Percentiles rank a stretch among this genome's conserved stretches.
Evolutionary conservation across 306 rosid genomes (phyloP).

Genomic region (Rosa rugosa): DNA sequence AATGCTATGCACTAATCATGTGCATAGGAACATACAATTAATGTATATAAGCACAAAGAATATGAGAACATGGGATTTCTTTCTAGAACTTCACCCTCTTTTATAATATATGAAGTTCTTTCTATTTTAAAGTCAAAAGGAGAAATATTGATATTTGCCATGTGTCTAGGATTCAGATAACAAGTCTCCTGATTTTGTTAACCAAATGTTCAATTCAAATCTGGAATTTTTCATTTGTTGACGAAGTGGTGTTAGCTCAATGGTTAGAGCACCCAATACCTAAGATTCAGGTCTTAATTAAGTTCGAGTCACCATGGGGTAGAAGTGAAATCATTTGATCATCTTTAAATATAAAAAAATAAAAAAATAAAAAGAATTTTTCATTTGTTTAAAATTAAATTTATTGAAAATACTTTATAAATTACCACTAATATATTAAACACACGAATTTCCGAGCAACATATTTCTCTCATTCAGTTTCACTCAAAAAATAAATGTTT

Average conservation of each 20-base stretch:
- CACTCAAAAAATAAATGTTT: background rate
- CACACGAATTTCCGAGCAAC: background rate
- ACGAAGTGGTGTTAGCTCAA: too few species aligned
- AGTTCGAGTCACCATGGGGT: too few species aligned
- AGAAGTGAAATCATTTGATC: too few species aligned
- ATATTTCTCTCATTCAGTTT: background rate
- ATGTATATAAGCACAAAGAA: slow-evolving; percentile 6
- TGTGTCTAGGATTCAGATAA: slow-evolving; percentile 13
- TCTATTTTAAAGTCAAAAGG: slow-evolving; percentile 10
- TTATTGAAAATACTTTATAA: too few species aligned
- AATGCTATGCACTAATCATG: slow-evolving; percentile 8
- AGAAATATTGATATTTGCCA: background rate
- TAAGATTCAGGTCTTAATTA: too few species aligned
- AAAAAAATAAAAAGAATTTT: too few species aligned
- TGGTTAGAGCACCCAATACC: too few species aligned
- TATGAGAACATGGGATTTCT: slow-evolving; percentile 18
- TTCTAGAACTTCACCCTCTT: background rate
- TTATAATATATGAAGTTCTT: background rate
- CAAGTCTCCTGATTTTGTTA: background rate
- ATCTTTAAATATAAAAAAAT: too few species aligned
- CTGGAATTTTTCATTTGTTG: too few species aligned
- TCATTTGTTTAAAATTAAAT: too few species aligned
- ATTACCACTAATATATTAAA: too few species aligned
- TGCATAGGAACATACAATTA: background rate
- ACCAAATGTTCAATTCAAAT: background rate